Conservation (phyloP, 805 yeast genomes). For the Cyberlindnera japonica region DNA sequence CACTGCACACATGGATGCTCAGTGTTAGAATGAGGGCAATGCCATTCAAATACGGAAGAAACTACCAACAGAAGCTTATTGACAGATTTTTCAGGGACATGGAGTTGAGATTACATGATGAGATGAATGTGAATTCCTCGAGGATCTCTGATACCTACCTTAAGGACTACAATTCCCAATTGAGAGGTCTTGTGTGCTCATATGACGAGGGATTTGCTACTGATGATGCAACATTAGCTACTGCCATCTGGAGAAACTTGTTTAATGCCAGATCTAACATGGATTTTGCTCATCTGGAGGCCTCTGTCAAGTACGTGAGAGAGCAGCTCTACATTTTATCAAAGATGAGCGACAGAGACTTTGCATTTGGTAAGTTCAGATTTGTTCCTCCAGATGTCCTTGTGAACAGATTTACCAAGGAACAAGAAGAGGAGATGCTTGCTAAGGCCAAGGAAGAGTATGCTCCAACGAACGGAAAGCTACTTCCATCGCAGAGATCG, state of each 20-base stretch:
- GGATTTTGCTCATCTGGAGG: slow-evolving; percentile 81
- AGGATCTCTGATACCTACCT: slow-evolving; percentile 80
- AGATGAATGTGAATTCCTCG: slow-evolving; percentile 78
- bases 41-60: slow-evolving; percentile 85
- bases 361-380: slow-evolving; percentile 83
- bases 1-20: slow-evolving; percentile 89
- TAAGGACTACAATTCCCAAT: slow-evolving; percentile 86
- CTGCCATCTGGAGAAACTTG: slow-evolving; percentile 85
- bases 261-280: slow-evolving; percentile 81
- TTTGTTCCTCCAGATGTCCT: slow-evolving; percentile 81
- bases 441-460: slow-evolving; percentile 47
- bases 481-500: slow-evolving; percentile 60
- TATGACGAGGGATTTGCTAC: slow-evolving; percentile 89
- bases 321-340: slow-evolving; percentile 85
- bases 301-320: slow-evolving; percentile 84
- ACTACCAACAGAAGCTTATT: slow-evolving; percentile 87
- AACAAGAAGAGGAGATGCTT: slow-evolving; percentile 56
- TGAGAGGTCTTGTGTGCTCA: slow-evolving; percentile 83
- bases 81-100: slow-evolving; percentile 89
- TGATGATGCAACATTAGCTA: slow-evolving; percentile 73
- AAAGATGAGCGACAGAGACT: slow-evolving; percentile 84
- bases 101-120: slow-evolving; percentile 80
- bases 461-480: slow-evolving; percentile 37
- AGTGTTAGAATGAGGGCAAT: slow-evolving; percentile 94
- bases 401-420: slow-evolving; percentile 65